A percentile compares a stretch with the other conserved stretches of the same genome.
Evolutionary conservation across 139 green algal species (phyloP).

Genomic region (Picochlorum sp.): DNA sequence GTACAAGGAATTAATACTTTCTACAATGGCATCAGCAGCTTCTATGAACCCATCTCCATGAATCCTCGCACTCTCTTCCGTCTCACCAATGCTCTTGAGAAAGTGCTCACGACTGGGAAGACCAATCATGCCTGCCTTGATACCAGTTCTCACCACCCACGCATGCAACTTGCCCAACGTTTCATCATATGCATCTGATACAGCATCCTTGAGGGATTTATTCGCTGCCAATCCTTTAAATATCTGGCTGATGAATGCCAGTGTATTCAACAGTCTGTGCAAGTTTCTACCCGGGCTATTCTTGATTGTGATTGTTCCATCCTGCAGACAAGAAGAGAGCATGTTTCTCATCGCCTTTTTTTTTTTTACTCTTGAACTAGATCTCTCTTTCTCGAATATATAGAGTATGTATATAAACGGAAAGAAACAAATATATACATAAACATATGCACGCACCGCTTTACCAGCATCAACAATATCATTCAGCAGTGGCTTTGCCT

Average conservation of each 20-base stretch:
- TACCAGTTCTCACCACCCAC: slow-evolving; percentile 42
- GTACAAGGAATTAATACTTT: slow-evolving; percentile 25
- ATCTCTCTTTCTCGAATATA: too few species aligned
- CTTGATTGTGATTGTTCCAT: slow-evolving; percentile 39
- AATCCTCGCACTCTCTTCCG: slow-evolving; percentile 25
- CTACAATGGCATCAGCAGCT: slow-evolving; percentile 23
- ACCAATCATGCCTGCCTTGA: slow-evolving; percentile 53
- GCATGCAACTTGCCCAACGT: slow-evolving; percentile 48
- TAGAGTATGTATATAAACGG: too few species aligned
- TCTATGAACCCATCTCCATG: slow-evolving; percentile 29
- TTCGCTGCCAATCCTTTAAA: slow-evolving; percentile 37
- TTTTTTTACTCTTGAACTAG: too few species aligned
- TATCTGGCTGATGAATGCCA: slow-evolving; percentile 48
- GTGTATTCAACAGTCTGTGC: slow-evolving; percentile 42
- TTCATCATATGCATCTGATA: slow-evolving; percentile 37
- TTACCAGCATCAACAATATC: slow-evolving; percentile 35
- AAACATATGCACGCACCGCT: slow-evolving; percentile 22
- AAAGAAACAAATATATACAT: too few species aligned
- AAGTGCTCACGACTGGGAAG: slow-evolving; percentile 46
- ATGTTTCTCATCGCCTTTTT: too few species aligned
- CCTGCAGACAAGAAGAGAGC: slow-evolving; percentile 13
- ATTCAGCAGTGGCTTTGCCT: slow-evolving; percentile 17
- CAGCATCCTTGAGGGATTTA: slow-evolving; percentile 21
- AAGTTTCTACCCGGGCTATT: slow-evolving; percentile 56
- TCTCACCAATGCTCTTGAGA: slow-evolving; percentile 43